A percentile compares a stretch with the other conserved stretches of the same genome.
Conservation (phyloP, 2,329 filamentous ascomycete genomes). For the Trichoderma lentiforme region DNA sequence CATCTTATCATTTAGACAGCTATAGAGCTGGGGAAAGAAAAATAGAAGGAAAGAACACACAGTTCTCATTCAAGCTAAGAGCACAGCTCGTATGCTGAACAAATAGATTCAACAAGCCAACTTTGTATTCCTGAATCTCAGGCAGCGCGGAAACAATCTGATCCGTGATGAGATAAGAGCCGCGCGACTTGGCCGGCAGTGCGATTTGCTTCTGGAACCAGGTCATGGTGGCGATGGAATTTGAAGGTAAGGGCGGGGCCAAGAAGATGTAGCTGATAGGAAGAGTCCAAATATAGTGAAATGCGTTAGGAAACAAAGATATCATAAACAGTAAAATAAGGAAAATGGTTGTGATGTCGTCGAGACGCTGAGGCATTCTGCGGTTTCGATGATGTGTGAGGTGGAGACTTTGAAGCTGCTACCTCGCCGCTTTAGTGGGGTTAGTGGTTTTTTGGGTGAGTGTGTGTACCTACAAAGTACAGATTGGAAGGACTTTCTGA, state of each 20-base stretch:
- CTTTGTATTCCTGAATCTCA: slow-evolving; percentile 78
- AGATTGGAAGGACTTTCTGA: neutral
- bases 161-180: slow-evolving; percentile 87
- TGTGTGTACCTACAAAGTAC: neutral
- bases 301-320: slow-evolving; percentile 50
- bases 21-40: neutral
- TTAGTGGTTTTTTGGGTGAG: neutral
- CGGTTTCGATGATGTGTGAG: slow-evolving; percentile 21
- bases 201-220: slow-evolving; percentile 86
- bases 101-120: slow-evolving; percentile 84
- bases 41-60: slow-evolving; percentile 27
- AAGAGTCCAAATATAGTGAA: slow-evolving; percentile 50
- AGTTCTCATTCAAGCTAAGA: slow-evolving; percentile 90
- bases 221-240: slow-evolving; percentile 49
- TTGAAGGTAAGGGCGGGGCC: slow-evolving; percentile 30
- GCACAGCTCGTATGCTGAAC: slow-evolving; percentile 94
- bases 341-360: slow-evolving; percentile 41
- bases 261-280: slow-evolving; percentile 42
- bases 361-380: slow-evolving; percentile 39
- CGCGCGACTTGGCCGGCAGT: slow-evolving; percentile 71
- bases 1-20: neutral
- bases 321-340: slow-evolving; percentile 46
- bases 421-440: slow-evolving; percentile 15
- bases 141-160: slow-evolving; percentile 68
- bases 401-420: slow-evolving; percentile 26